Conservation (phyloP, 2,329 filamentous ascomycete species). For the Sporothrix humicola region DNA sequence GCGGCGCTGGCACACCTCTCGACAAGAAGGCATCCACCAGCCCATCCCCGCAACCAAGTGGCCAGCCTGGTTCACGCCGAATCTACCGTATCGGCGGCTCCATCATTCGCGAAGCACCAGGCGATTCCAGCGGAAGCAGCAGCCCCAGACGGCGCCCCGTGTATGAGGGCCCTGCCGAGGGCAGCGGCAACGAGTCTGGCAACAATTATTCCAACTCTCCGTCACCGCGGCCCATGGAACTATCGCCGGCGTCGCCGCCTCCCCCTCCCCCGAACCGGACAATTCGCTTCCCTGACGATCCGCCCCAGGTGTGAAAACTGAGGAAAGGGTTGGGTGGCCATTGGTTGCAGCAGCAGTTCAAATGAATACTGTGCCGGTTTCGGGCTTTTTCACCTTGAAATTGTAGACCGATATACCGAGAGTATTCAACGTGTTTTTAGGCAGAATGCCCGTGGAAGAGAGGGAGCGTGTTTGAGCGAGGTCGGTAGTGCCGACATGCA, state of each 20-base stretch:
- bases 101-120: slow-evolving; percentile 42
- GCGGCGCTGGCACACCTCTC: slow-evolving; percentile 32
- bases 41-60: background rate
- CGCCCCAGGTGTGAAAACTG: background rate
- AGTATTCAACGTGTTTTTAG: background rate
- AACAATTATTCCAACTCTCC: background rate
- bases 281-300: slow-evolving; percentile 54
- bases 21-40: background rate
- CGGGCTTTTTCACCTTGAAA: background rate
- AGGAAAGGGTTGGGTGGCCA: background rate
- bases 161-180: background rate
- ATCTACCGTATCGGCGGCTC: slow-evolving; percentile 52
- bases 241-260: background rate
- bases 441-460: background rate
- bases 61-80: slow-evolving; percentile 23
- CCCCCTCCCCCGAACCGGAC: slow-evolving; percentile 41
- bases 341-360: background rate
- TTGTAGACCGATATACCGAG: background rate
- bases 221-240: background rate
- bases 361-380: background rate
- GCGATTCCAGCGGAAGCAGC: slow-evolving; percentile 6
- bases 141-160: slow-evolving; percentile 2
- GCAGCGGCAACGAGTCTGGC: background rate
- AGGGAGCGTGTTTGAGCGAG: background rate
- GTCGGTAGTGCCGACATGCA: slow-evolving; percentile 1